Percentiles rank a stretch among this genome's conserved stretches.
phyloP scores from a whole-genome alignment of 176 grass and related monocot species.

The Metroxylon sagu region DNA sequence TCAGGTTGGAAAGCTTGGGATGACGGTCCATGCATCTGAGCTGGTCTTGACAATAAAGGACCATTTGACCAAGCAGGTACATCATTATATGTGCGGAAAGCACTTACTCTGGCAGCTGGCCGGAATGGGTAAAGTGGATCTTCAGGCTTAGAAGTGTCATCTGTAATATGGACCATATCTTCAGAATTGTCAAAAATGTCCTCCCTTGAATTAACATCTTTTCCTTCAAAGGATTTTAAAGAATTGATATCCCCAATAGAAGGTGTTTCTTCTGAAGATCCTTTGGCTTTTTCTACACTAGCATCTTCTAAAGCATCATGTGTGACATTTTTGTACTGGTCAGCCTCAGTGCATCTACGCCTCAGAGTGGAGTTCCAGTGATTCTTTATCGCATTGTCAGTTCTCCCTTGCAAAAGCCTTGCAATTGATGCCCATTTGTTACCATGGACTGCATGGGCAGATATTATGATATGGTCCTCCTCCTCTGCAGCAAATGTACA shows the following conservation, averaged over 20 bases:
- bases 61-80: constrained; percentile 15
- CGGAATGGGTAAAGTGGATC: constrained; percentile 55
- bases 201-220: constrained; percentile 28
- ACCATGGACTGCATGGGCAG: constrained; percentile 66
- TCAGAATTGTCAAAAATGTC: constrained; percentile 20
- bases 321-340: constrained; percentile 23
- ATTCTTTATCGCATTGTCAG: constrained; percentile 91
- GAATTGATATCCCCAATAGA: constrained; percentile 33
- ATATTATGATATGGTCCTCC: constrained; percentile 75
- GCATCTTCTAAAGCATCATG: constrained; percentile 22
- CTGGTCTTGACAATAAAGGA: constrained; percentile 16
- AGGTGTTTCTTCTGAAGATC: constrained; percentile 38
- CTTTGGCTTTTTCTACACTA: constrained; percentile 29
- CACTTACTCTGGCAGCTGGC: constrained; percentile 63
- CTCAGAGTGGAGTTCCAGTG: constrained; percentile 96
- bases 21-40: constrained; percentile 17
- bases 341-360: constrained; percentile 34
- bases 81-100: constrained; percentile 60
- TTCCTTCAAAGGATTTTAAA: constrained; percentile 26
- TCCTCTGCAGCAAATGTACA: constrained; percentile 53
- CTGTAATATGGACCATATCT: constrained; percentile 17
- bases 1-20: constrained; percentile 28
- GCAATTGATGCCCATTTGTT: constrained; percentile 89
- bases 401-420: constrained; percentile 83
- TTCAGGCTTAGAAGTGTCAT: constrained; percentile 1